Base-by-base conservation (phyloP, 805 yeast genomes). In the Tetrapisispora iriomotensis region DNA sequence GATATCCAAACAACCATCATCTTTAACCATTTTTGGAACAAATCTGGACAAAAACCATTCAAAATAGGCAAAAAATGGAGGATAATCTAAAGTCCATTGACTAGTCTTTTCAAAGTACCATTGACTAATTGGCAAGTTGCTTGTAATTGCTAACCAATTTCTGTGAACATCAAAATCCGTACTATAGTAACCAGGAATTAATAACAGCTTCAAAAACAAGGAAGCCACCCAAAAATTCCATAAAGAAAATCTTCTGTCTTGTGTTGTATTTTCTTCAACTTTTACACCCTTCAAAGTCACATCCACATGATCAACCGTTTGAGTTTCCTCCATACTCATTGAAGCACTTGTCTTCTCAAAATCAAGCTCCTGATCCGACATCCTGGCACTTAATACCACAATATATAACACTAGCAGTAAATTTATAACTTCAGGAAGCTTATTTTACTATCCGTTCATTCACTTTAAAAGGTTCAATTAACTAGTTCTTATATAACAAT, bases 81-180 rank as follows among this genome's bases (percentile, higher is more conserved):
- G 98, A 62, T 90, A 92, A 60, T 92, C 98, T 29, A 92, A 65
- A 0, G 97, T 92, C 96, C 97, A 92, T 55, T 82, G 87, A 33
- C 75, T 72, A 0, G 85, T 76, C 34, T 68, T 60, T 47, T 92
- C 95, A 30, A 69, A 57, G 56, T 92, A 92, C 99, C 99, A 92
- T 39, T 81, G 58, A 13, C 63, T 62, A 14, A 88, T 36, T 0
- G 96, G 96, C 15, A 88, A 61, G 5, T 70, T 70, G 50, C 77
- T 64, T 1, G 97, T 90, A 36, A 92, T 80, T 0, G 98, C 95
- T 17, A 92, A 70, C 98, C 98, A 92, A 56, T 92, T 92, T 42
- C 98, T 68, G 60, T 92, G 98, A 19, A 92, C 98, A 57, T 92
- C 98, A 52, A 92, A 90, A 60, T 92, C 98, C 1, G 97, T 92